Evolutionary conservation across 2,329 filamentous ascomycete species (phyloP), one percentile per base, ranked within the genome.

Genomic region (Scedosporium aurantiacum): DNA sequence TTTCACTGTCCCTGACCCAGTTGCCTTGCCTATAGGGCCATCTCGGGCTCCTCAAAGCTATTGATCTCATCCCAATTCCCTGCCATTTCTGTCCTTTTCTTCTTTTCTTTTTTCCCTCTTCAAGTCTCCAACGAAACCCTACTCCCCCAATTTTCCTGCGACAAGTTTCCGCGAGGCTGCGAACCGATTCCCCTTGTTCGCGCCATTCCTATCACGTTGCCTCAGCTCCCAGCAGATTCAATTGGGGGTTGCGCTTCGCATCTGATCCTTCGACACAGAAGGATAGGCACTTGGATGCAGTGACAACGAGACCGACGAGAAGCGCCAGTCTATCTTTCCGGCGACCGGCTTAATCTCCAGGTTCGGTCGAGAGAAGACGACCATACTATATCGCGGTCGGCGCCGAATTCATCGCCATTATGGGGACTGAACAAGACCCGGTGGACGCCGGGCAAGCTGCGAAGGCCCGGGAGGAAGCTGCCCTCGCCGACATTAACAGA

Each of bases 391-490:
- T 32, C 28, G 40, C 37, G 57, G 32, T 47, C 5, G 43, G 21
- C n/a, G 16, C 43, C 43, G 18, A 43, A 27, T 10, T 28, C 25
- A 27, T 28, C 43, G 25, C 16, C 60, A 47, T 27, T 18, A 62
- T 62, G 60, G 60, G 40, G 25, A 55, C 55, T 25, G 57, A 62
- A 57, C 25, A 56, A 27, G 69, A 73, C 65, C 67, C 70, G 57
- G 67, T 60, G 63, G 91, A 96, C 82, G 82, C 90, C 73, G 95
- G 91, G 82, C 81, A 87, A 73, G 86, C 95, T 28, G 43, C 45
- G 18, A 37, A 40, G n/a, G 28, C 58, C 8, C 14, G 16, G 47
- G 40, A 21, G 10, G 14, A 18, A 18, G 52, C 37, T 40, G 58
- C 58, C 16, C 88, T 90, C 63, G 86, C 91, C 61, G 81, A 80